Conservation (phyloP, 441 rosid genomes). For the Gossypium davidsonii region DNA sequence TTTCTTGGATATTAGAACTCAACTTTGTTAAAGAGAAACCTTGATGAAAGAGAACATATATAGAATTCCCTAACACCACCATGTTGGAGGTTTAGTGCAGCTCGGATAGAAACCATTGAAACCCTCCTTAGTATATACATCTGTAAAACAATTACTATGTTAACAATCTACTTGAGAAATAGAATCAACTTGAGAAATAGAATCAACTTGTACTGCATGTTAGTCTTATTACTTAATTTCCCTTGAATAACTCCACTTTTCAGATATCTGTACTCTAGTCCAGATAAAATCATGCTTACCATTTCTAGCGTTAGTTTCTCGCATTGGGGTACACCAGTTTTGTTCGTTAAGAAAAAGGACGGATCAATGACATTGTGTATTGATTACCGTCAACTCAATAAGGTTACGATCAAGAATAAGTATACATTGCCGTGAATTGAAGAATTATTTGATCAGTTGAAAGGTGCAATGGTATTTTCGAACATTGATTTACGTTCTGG, state of each 20-base stretch:
- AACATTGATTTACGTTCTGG: no score
- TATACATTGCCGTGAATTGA: no score
- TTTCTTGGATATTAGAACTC: neutral
- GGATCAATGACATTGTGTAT: no score
- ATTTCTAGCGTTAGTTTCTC: constrained; percentile 31
- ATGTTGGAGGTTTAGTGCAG: constrained; percentile 84
- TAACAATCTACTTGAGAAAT: neutral
- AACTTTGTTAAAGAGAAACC: constrained; percentile 33
- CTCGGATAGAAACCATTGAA: constrained; percentile 88
- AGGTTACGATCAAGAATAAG: no score
- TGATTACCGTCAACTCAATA: no score
- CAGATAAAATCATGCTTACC: neutral
- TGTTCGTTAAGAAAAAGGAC: no score
- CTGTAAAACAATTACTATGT: constrained; percentile 31
- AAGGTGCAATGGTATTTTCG: no score
- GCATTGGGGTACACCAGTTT: no score
- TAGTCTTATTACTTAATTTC: neutral
- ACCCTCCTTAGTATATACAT: constrained; percentile 90
- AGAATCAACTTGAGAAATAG: neutral
- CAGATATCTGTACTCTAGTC: neutral
- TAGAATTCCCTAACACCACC: constrained; percentile 87
- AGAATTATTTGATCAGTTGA: no score
- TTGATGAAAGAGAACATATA: constrained; percentile 93
- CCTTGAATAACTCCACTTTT: neutral
- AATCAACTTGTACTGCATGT: neutral